Percentiles rank a stretch among this genome's conserved stretches.
phyloP scores from a whole-genome alignment of 164 flowering plant genomes.

The Brasenia schreberi region DNA sequence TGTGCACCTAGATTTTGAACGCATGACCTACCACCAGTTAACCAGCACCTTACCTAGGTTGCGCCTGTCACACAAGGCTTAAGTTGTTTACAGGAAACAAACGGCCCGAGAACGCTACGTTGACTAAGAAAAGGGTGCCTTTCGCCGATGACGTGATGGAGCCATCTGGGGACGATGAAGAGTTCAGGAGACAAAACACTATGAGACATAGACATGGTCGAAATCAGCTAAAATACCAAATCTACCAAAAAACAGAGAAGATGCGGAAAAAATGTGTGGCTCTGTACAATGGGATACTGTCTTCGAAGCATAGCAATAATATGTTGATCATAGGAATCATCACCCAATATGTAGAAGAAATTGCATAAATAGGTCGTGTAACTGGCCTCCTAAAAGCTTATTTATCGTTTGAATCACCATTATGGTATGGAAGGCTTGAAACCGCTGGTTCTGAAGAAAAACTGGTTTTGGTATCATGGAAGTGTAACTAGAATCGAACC shows the following conservation, averaged over 20 bases:
- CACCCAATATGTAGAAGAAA: no score
- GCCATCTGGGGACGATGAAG: slow-evolving; percentile 35
- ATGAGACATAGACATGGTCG: neutral
- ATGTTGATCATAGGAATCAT: slow-evolving; percentile 8
- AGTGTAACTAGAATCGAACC: no score
- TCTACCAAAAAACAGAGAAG: slow-evolving; percentile 3
- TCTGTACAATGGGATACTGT: slow-evolving; percentile 69
- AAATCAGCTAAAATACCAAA: neutral
- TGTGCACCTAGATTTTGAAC: no score
- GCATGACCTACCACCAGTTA: no score
- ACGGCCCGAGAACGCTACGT: slow-evolving; percentile 16
- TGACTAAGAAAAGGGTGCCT: slow-evolving; percentile 44
- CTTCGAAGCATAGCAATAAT: slow-evolving; percentile 37
- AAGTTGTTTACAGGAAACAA: slow-evolving; percentile 3
- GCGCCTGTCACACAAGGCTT: no score
- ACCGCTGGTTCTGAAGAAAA: no score
- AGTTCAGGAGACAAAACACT: slow-evolving; percentile 18
- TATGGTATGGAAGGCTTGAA: no score
- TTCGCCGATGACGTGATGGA: slow-evolving; percentile 71
- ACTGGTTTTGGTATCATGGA: no score
- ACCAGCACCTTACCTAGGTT: no score
- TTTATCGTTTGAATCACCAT: no score
- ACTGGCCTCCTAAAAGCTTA: no score
- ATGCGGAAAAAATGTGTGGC: slow-evolving; percentile 58
- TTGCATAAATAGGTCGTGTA: no score